Evolutionary conservation across 2,329 filamentous ascomycete genomes (phyloP).

Genomic region (Monilinia aucupariae): DNA sequence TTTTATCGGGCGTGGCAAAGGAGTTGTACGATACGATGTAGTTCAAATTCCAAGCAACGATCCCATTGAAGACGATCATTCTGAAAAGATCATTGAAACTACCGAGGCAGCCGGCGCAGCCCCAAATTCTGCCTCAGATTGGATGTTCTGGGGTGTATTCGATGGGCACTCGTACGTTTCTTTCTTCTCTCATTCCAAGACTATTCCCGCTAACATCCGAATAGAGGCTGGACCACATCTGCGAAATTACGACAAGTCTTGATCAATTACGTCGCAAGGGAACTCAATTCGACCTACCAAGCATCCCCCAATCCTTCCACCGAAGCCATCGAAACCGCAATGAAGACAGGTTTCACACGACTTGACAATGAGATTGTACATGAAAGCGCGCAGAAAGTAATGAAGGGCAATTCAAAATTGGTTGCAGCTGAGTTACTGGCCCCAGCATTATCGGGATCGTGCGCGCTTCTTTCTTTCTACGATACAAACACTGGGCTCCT

Average conservation of each 20-base stretch:
- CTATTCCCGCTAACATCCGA: conserved; percentile 5
- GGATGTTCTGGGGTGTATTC: conserved; percentile 99
- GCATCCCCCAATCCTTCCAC: conserved; percentile 63
- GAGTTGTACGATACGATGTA: conserved; percentile 89
- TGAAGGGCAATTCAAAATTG: conserved; percentile 83
- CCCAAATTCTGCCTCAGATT: conserved; percentile 63
- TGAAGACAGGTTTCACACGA: conserved; percentile 84
- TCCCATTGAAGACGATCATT: conserved; percentile 96
- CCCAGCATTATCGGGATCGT: conserved; percentile 93
- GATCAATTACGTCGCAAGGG: conserved; percentile 86
- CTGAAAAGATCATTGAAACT: conserved; percentile 94
- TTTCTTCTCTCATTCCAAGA: too few species aligned
- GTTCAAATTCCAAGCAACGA: conserved; percentile 95
- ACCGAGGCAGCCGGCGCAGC: conserved; percentile 45
- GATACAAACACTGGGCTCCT: conserved; percentile 81
- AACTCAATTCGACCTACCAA: conserved; percentile 89
- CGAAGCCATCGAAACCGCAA: conserved; percentile 80
- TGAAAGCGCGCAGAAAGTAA: conserved; percentile 84
- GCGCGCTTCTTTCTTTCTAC: conserved; percentile 93
- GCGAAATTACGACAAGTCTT: conserved; percentile 89
- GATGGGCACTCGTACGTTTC: conserved; percentile 79
- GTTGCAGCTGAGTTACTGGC: conserved; percentile 87
- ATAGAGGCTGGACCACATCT: conserved; percentile 93
- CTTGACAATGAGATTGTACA: conserved; percentile 94
- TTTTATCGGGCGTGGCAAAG: conserved; percentile 79